Conservation (phyloP, 78 protist genomes). For the Dictyostelium firmibasis region DNA sequence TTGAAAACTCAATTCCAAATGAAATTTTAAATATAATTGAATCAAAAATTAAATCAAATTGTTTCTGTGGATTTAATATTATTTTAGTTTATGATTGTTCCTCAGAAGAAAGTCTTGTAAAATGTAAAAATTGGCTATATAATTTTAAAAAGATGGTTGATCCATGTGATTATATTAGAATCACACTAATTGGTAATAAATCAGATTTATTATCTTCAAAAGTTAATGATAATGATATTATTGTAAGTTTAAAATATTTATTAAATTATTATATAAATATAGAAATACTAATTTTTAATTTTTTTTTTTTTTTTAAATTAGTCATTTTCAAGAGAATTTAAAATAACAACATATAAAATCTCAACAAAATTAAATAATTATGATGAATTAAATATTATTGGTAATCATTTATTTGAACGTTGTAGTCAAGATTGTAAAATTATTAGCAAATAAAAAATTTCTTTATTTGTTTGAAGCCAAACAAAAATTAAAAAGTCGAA, state of each 20-base stretch:
- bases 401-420: background rate
- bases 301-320: background rate
- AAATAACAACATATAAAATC: background rate
- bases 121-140: background rate
- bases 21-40: background rate
- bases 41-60: background rate
- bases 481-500: background rate
- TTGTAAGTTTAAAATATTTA: background rate
- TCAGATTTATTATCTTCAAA: background rate
- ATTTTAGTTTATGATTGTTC: conserved; percentile 9
- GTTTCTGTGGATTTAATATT: background rate
- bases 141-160: background rate
- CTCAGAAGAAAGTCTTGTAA: background rate
- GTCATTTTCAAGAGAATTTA: background rate
- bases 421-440: background rate
- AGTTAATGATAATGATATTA: background rate
- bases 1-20: background rate
- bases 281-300: no score
- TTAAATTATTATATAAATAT: no score
- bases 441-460: background rate
- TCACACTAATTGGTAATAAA: background rate
- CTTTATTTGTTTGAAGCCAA: background rate
- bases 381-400: background rate
- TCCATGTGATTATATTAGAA: background rate
- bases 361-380: background rate